These are phyloP conservation scores for Chamaecyparis obtusa DNA, from an alignment of 75 land plant species.

Conservation along the genomic window DNA sequence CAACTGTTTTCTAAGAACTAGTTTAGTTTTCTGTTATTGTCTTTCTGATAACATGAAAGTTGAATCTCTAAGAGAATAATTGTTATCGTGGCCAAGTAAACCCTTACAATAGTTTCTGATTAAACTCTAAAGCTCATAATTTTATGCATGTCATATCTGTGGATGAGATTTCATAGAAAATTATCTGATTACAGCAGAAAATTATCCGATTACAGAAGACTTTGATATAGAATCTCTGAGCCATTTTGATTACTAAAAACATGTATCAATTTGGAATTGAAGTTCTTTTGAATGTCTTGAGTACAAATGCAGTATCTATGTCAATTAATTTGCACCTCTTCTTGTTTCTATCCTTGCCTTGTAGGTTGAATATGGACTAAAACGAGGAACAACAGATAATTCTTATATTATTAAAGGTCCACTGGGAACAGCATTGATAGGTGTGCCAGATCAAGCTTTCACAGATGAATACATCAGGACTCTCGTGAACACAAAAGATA, in stretches of 20 bases:
- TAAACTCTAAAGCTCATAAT: background rate
- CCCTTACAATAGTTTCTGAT: background rate
- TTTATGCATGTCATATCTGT: background rate
- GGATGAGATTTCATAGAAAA: background rate
- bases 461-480: slow-evolving; percentile 25
- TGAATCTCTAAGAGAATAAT: background rate
- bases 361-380: slow-evolving; percentile 52
- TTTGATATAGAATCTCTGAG: background rate
- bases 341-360: background rate
- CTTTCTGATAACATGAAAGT: background rate
- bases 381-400: slow-evolving; percentile 51
- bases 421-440: slow-evolving; percentile 32
- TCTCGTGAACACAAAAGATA: slow-evolving; percentile 16
- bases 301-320: background rate
- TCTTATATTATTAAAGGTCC: slow-evolving; percentile 44
- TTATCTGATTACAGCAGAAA: background rate
- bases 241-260: background rate
- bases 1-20: background rate
- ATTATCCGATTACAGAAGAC: background rate
- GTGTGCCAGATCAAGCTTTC: slow-evolving; percentile 46
- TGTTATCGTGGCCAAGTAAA: background rate
- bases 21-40: background rate
- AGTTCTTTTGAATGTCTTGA: background rate
- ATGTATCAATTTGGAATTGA: background rate
- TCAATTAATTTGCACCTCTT: background rate